These are phyloP conservation scores for Didymella exigua DNA, from an alignment of 2,329 filamentous ascomycete genomes.

Conservation along the genomic window DNA sequence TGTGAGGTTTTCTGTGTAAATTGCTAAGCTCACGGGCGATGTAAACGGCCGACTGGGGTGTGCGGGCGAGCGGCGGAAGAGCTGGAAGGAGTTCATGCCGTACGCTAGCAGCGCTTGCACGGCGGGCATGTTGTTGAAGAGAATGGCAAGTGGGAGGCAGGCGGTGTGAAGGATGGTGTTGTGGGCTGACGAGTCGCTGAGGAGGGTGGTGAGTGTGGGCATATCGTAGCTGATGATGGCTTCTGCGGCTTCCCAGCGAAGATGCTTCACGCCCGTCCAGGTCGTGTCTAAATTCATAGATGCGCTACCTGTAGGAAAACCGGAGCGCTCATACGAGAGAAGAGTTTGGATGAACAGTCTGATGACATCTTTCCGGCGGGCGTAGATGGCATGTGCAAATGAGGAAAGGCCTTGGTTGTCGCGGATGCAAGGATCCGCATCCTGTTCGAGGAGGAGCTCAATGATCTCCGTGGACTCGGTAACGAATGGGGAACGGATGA, in stretches of 20 bases:
- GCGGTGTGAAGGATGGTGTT: conserved; percentile 12
- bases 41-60: conserved; percentile 16
- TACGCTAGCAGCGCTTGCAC: conserved; percentile 11
- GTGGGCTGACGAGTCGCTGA: not conserved
- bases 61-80: conserved; percentile 11
- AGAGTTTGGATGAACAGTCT: conserved; percentile 1
- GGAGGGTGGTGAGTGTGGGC: conserved; percentile 5
- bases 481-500: conserved; percentile 16
- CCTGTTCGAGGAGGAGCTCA: conserved; percentile 14
- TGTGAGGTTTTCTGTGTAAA: not conserved
- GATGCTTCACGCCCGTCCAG: conserved; percentile 18
- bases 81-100: conserved; percentile 11
- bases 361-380: conserved; percentile 13
- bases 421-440: conserved; percentile 16
- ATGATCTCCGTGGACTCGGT: conserved; percentile 15
- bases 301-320: conserved; percentile 10
- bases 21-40: conserved; percentile 13
- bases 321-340: conserved; percentile 2
- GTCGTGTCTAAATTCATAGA: conserved; percentile 13
- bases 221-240: conserved; percentile 12
- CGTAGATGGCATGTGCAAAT: conserved; percentile 16
- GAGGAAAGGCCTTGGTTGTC: conserved; percentile 15
- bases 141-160: conserved; percentile 15
- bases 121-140: conserved; percentile 13
- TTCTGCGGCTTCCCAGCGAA: conserved; percentile 15